Conservation (phyloP, 1,284 basidiomycete species). For the Veloporphyrellus conicus region DNA sequence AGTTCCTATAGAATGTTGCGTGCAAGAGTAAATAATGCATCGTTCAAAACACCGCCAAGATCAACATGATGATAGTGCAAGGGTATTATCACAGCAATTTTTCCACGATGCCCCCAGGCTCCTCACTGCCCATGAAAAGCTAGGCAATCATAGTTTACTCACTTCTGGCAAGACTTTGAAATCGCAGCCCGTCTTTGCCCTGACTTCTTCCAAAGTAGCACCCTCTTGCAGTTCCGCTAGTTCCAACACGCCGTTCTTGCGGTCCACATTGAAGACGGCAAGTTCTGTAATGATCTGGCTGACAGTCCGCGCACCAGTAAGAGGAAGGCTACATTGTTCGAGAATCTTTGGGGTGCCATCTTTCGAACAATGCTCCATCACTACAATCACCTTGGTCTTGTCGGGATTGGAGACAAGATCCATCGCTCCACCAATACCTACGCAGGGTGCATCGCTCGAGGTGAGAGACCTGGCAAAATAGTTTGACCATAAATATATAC, state of each 20-base stretch:
- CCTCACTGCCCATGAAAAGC: conserved; percentile 5
- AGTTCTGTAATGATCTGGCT: conserved; percentile 91
- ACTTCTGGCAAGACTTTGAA: conserved; percentile 58
- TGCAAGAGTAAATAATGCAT: too few relatives aligned
- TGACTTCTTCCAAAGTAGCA: conserved; percentile 79
- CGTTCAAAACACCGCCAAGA: background rate
- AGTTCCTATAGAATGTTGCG: too few relatives aligned
- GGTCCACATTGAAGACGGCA: conserved; percentile 86
- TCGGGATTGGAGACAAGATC: conserved; percentile 92
- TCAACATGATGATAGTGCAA: background rate
- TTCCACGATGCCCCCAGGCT: background rate
- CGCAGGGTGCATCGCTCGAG: background rate
- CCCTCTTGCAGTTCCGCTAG: conserved; percentile 83
- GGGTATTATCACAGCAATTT: conserved; percentile 12
- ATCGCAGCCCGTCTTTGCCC: conserved; percentile 77
- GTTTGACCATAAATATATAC: conserved; percentile 33
- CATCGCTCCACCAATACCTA: conserved; percentile 94
- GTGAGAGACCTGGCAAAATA: conserved; percentile 3
- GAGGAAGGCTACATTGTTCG: conserved; percentile 75
- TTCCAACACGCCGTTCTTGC: conserved; percentile 65
- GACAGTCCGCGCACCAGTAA: conserved; percentile 84
- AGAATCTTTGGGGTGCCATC: conserved; percentile 87
- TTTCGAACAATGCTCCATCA: conserved; percentile 89
- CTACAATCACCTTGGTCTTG: conserved; percentile 82
- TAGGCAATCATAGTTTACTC: conserved; percentile 29